Evolutionary conservation across 192 early-diverging fungal species (phyloP), one percentile per base, ranked within the genome.

Genomic region (Coemansia sp.): DNA sequence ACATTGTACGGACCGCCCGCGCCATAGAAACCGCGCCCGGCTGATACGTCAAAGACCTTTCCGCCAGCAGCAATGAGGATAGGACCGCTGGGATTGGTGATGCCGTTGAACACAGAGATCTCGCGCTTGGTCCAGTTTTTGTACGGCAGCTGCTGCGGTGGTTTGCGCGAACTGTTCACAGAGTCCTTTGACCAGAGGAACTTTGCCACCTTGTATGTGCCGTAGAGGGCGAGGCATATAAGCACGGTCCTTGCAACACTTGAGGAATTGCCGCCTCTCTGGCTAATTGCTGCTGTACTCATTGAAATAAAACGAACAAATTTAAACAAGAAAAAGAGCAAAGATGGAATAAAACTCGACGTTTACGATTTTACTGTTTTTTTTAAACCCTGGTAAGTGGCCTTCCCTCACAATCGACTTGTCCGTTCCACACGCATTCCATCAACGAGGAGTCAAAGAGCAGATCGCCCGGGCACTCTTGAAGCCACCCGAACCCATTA

Each of bases 1-100:
- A 95, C 94, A 36, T 88, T 92, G 71, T 98, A 98, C 33, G 92
- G 89, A 1, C 93, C 91, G 20, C 68, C 81, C 43, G 96, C 92
- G 0, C 95, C 96, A 70, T 98, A 98, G 76, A 98, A 98, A 39
- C 85, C 87, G n/a, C 87, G 83, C 8, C 95, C 93, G 11, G 78
- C 71, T 0, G 92, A 88, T 11, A 99, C 97, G 72, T 99, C 95
- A 77, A 89, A 99, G 16, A 99, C 92, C 24, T 88, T 88, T 14
- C 94, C 92, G 59, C 89, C 88, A 7, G 97, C 87, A 2, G 84
- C 93, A 76, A 97, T 89, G 23, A 91, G 88, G 38, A 99, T 93
- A 10, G 85, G 84, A 4, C 82, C 80, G 15, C 18, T 26, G 26
- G 24, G 46, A n/a, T 69, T 43, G 4, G 67, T 56, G 0, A 30